Evolutionary conservation across 2,329 filamentous ascomycete genomes (phyloP).

Genomic region (Cercospora brassicicola): DNA sequence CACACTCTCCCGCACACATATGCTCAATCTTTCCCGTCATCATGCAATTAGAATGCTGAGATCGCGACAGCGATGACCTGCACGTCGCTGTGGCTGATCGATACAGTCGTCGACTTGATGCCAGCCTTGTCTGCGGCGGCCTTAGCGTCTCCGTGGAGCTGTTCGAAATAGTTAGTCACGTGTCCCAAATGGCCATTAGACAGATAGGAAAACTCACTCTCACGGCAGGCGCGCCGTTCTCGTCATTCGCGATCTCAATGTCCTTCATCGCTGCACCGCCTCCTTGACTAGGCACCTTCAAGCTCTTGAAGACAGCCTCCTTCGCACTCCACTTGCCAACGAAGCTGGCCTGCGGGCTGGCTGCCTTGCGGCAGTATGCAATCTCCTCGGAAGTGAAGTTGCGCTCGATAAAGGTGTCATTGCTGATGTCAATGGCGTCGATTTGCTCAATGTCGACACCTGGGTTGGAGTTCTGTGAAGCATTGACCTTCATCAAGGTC

Average conservation of each 20-base stretch:
- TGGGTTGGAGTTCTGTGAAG: conserved; percentile 65
- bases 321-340: conserved; percentile 96
- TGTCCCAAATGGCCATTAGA: not conserved
- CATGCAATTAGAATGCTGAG: conserved; percentile 34
- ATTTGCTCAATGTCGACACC: conserved; percentile 94
- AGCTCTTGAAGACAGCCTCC: conserved; percentile 96
- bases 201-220: conserved; percentile 62
- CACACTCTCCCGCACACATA: not conserved
- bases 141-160: conserved; percentile 86
- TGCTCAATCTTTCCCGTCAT: not conserved
- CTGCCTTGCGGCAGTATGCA: conserved; percentile 77
- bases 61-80: conserved; percentile 90
- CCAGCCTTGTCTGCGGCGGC: conserved; percentile 80
- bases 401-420: conserved; percentile 88
- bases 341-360: conserved; percentile 84
- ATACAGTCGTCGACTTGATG: conserved; percentile 84
- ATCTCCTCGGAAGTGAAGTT: conserved; percentile 89
- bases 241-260: conserved; percentile 84
- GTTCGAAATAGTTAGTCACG: conserved; percentile 27
- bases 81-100: conserved; percentile 91
- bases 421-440: conserved; percentile 82
- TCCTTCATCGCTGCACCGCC: conserved; percentile 88
- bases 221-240: conserved; percentile 79
- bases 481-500: conserved; percentile 66
- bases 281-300: conserved; percentile 82